These are phyloP conservation scores for Cryptococcus sp. DNA, from an alignment of 1,284 basidiomycete species.

Conservation along the genomic window DNA sequence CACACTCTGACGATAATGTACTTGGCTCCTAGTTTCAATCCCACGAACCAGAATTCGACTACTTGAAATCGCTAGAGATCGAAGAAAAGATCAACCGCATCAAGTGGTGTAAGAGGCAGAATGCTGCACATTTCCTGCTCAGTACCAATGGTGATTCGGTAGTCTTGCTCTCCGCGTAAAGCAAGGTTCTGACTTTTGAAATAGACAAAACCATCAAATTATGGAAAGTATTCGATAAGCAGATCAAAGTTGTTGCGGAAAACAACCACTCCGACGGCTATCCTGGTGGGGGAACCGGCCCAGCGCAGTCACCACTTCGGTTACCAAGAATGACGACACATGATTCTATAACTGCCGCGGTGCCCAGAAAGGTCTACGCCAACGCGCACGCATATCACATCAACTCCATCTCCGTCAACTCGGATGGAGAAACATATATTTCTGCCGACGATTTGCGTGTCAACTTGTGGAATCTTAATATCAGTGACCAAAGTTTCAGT, in stretches of 20 bases:
- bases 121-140: conserved; percentile 93
- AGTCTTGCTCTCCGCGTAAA: neutral
- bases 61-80: conserved; percentile 98
- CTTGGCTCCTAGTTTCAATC: conserved; percentile 68
- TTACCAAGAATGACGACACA: conserved; percentile 89
- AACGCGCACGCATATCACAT: conserved; percentile 99
- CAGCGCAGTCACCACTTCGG: conserved; percentile 63
- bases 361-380: conserved; percentile 97
- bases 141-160: conserved; percentile 83
- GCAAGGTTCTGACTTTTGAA: neutral
- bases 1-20: neutral
- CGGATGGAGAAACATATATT: conserved; percentile 99
- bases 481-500: conserved; percentile 99
- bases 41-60: conserved; percentile 99
- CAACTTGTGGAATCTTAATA: conserved; percentile 98
- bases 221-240: conserved; percentile 99
- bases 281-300: conserved; percentile 56
- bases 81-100: conserved; percentile 99
- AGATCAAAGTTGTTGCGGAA: conserved; percentile 91
- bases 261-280: conserved; percentile 89
- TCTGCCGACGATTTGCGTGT: conserved; percentile 96
- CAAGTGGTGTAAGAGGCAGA: conserved; percentile 99
- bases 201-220: conserved; percentile 99
- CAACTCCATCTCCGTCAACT: conserved; percentile 99
- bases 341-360: conserved; percentile 97